Evolutionary conservation across 306 rosid species (phyloP), one percentile per base, ranked within the genome.

Genomic region (Astragalus membranaceus): DNA sequence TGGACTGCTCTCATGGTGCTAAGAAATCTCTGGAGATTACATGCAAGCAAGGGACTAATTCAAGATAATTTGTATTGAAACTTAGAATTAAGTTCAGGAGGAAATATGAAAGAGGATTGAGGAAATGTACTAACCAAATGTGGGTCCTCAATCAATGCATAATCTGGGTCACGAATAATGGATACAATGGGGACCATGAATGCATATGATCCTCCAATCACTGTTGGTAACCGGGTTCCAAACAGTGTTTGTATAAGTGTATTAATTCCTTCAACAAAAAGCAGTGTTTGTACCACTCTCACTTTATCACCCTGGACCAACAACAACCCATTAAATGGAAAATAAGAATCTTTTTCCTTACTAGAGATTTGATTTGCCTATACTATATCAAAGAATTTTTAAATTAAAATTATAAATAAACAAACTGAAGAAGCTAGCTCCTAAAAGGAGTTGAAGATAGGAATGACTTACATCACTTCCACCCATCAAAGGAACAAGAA

Each of bases 151-250:
- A 95, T 91, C 43, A 69, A 73, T 9, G 84, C 69, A 46, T 91
- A 77, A 44, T 88, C 79, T 0, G 96, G 82, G 73, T 95, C 97
- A 36, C 86, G 96, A 64, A 95, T 77, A 15, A 95, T 95, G n/a
- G 99, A 95, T 51, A 95, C 85, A 43, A 95, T 82, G 46, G 99
- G 99, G 64, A 95, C 91, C 97, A 95, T 95, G 83, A 95, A 91
- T 13, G 97, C 96, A 75, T 86, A 95, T 30, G 99, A 95, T 20
- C 99, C 99, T 73, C 99, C 97, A 10, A 95, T 62, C 60, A 95
- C 99, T 4, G 97, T 95, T 5, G 99, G 99, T 62, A 95, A 82
- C 48, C 99, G 75, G 41, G 99, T 95, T 75, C 99, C 99, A 70
- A 95, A 95, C 47, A 95, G 85, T 35, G 99, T 91, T 81, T 95